Evolutionary conservation across 768 basidiomycete species (phyloP), one percentile per base, ranked within the genome.

Genomic region (Lactarius sp.): DNA sequence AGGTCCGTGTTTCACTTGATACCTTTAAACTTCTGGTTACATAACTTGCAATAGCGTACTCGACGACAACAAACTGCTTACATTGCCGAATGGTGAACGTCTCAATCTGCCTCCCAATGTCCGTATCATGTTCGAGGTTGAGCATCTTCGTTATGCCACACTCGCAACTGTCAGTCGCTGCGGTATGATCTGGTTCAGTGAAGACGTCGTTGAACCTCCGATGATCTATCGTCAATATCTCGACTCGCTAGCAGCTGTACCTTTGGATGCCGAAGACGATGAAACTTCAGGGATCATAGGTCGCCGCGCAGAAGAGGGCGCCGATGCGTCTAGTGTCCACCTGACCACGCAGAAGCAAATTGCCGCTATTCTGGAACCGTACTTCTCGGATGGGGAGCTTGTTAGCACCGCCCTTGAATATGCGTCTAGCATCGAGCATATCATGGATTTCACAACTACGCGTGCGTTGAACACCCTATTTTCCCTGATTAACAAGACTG

Each of bases 171-270:
- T 99, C 80, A 97, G 94, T 84, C 95, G 97, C 60, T 99, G 97
- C 71, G 97, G 97, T 73, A 99, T 99, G 97, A 96, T 99, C 70
- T 99, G 97, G 97, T 99, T 99, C 78, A 98, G 94, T 73, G 94
- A 98, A 62, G 94, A 98, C 67, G 86, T 97, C 53, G 85, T 99
- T 33, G 88, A 92, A 67, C 86, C 94, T 6, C 77, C 81, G 0
- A 98, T 98, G 97, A 84, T 97, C 18, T 97, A 90, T 74, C 85
- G 83, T 56, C 83, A 98, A 72, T 96, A 98, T 71, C 83, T 99
- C 52, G 80, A 83, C 57, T 87, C 87, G 0, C 79, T 98, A 33
- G 80, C 87, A 0, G 78, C 85, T 2, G 79, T 87, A 1, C 84
- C 94, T 12, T 76, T 98, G 69, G 94, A 94, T 71, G 87, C 87